These are phyloP conservation scores for Trypanosoma platydactyli DNA, from an alignment of 208 protist species.

Conservation along the genomic window DNA sequence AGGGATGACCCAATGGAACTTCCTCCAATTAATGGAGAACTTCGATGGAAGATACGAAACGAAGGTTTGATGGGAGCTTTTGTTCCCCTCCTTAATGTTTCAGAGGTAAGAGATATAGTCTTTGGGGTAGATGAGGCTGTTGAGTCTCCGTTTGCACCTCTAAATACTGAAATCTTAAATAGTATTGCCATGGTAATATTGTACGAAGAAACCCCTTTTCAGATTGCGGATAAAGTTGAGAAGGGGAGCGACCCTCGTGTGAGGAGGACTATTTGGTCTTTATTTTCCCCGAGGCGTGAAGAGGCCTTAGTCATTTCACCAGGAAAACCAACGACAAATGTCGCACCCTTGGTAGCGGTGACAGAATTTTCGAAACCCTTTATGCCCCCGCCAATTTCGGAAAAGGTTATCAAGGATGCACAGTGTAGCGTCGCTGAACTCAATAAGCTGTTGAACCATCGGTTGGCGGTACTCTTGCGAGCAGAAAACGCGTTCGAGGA, in stretches of 20 bases:
- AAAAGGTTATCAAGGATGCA: constrained; percentile 30
- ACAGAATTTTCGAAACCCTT: constrained; percentile 22
- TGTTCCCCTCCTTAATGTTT: constrained; percentile 17
- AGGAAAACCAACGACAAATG: constrained; percentile 10
- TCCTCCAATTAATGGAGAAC: constrained; percentile 21
- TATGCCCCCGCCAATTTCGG: constrained; percentile 29
- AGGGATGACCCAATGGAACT: constrained; percentile 24
- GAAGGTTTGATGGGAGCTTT: constrained; percentile 13
- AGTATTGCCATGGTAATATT: constrained; percentile 40
- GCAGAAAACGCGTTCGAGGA: constrained; percentile 68
- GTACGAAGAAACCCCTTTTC: constrained; percentile 58
- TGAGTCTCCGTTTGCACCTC: constrained; percentile 33
- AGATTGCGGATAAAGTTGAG: constrained; percentile 45
- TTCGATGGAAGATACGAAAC: constrained; percentile 8
- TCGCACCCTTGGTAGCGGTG: constrained; percentile 16
- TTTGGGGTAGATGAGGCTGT: constrained; percentile 16
- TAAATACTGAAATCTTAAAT: constrained; percentile 13
- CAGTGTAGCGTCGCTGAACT: constrained; percentile 24
- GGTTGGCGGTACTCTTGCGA: constrained; percentile 50
- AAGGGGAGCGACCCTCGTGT: constrained; percentile 6
- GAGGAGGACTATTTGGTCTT: constrained; percentile 24
- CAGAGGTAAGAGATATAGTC: constrained; percentile 11
- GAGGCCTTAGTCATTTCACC: background rate
- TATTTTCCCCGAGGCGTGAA: constrained; percentile 15
- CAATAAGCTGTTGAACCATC: constrained; percentile 53